Evolutionary conservation across 371 early-diverging fungal genomes (phyloP), one percentile per base, ranked within the genome.

Genomic region (Catenaria anguillulae): DNA sequence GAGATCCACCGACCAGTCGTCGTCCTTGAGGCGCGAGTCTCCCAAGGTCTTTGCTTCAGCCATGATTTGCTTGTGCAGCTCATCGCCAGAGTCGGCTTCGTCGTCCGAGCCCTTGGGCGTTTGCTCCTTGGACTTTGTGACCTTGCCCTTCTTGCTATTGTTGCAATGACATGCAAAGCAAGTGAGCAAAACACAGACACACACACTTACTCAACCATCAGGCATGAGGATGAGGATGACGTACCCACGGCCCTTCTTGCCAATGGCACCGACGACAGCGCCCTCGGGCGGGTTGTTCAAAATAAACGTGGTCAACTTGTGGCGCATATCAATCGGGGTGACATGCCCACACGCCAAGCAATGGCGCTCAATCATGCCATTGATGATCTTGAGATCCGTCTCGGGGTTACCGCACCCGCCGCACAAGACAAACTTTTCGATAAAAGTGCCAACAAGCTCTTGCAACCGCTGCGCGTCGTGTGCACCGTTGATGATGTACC

Each of bases 391-490:
- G 67, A 97, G 79, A 68, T 94, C 93, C 21, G 99, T 99, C 77
- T 99, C 99, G 31, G 99, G 99, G 76, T 97, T 98, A 64, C 83
- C 82, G 81, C 99, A 99, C 55, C 83, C 77, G 34, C 80, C 82
- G 75, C 99, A 99, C 58, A 99, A 78, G 29, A 99, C 99, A 74
- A 91, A 98, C 70, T 86, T 85, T 66, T 90, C 87, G 65, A 99
- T 99, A 70, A 99, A 99, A 21, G 82, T 85, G 71, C 92, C 93
- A 63, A 99, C 76, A 56, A 88, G 78, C 40, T 75, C 70, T 73
- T 98, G 98, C 48, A 99, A 83, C 68, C 84, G 87, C 37, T 78
- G 75, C 37, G 89, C 90, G 35, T 93, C 92, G 70, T 97, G 98
- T 40, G 86, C 87, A 46, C 99, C 99, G 73, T 96, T 98, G 62